Evolutionary conservation across 768 basidiomycete genomes (phyloP).

Genomic region (Trametes coccinea): DNA sequence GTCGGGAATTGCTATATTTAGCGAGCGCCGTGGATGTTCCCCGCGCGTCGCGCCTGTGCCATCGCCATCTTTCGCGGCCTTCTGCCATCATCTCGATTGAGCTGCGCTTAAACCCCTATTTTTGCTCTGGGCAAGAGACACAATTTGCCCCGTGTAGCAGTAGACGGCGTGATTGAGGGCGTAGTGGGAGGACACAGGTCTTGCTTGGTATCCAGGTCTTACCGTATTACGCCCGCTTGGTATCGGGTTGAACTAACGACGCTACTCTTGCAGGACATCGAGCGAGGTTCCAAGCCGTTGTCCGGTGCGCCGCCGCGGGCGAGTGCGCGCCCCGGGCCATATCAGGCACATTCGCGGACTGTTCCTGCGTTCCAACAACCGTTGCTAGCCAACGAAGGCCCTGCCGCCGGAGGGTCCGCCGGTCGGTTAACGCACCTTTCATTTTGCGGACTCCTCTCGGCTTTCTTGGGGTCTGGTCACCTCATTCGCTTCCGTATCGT

Average conservation of each 20-base stretch:
- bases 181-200: too few relatives aligned
- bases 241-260: background rate
- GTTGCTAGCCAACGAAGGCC: conserved; percentile 13
- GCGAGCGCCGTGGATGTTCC: background rate
- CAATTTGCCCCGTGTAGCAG: too few relatives aligned
- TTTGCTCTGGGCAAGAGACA: too few relatives aligned
- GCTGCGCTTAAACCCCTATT: background rate
- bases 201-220: too few relatives aligned
- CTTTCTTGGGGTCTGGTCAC: background rate
- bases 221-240: too few relatives aligned
- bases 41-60: background rate
- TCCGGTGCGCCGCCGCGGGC: background rate
- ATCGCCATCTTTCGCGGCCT: background rate
- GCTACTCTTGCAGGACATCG: background rate
- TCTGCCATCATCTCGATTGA: conserved; percentile 3
- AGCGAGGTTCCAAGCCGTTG: background rate
- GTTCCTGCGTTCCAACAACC: conserved; percentile 3
- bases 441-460: conserved; percentile 12
- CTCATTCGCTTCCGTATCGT: background rate
- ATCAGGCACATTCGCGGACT: conserved; percentile 9
- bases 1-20: conserved; percentile 12
- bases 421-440: conserved; percentile 14
- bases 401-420: conserved; percentile 6
- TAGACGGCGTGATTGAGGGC: too few relatives aligned
- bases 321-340: background rate